Percentiles rank a stretch among this genome's conserved stretches.
phyloP scores from a whole-genome alignment of 1,284 basidiomycete genomes.

The Prillingera fragicola region DNA sequence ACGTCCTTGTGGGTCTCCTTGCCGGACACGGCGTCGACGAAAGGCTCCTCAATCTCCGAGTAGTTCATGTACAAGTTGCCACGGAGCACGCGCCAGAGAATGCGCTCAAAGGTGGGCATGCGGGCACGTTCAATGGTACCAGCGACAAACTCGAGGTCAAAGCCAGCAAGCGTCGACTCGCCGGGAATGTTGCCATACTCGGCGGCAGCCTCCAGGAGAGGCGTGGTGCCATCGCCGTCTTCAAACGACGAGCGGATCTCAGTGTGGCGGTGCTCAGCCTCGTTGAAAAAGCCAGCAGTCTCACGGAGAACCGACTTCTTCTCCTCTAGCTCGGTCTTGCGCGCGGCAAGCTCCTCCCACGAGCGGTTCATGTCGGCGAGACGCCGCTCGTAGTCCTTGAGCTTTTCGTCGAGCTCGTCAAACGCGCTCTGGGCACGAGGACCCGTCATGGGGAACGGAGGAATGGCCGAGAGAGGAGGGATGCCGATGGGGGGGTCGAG shows the following conservation, averaged over 20 bases:
- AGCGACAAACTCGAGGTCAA: constrained; percentile 92
- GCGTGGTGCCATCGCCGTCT: constrained; percentile 69
- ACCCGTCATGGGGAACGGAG: constrained; percentile 75
- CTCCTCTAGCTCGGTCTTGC: constrained; percentile 83
- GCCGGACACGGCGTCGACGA: constrained; percentile 77
- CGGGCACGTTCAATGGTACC: constrained; percentile 93
- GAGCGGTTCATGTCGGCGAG: constrained; percentile 88
- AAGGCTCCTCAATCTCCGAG: constrained; percentile 86
- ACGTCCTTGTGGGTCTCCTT: constrained; percentile 91
- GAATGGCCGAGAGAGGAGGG: constrained; percentile 72
- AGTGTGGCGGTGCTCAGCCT: constrained; percentile 72
- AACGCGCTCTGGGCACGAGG: constrained; percentile 87
- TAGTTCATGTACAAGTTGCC: constrained; percentile 99
- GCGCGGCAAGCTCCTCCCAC: constrained; percentile 82
- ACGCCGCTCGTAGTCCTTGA: constrained; percentile 81
- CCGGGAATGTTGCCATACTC: constrained; percentile 49
- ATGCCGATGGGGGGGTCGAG: constrained; percentile 66
- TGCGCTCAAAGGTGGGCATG: constrained; percentile 90
- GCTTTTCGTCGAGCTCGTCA: constrained; percentile 84
- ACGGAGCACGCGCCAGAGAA: constrained; percentile 94
- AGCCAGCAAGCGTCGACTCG: constrained; percentile 55
- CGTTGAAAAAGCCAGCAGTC: constrained; percentile 94
- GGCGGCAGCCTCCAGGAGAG: constrained; percentile 85
- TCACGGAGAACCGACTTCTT: constrained; percentile 88
- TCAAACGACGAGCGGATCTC: constrained; percentile 87